Base-by-base conservation (phyloP, 177 flowering plant genomes). In the Tripterygium wilfordii region DNA sequence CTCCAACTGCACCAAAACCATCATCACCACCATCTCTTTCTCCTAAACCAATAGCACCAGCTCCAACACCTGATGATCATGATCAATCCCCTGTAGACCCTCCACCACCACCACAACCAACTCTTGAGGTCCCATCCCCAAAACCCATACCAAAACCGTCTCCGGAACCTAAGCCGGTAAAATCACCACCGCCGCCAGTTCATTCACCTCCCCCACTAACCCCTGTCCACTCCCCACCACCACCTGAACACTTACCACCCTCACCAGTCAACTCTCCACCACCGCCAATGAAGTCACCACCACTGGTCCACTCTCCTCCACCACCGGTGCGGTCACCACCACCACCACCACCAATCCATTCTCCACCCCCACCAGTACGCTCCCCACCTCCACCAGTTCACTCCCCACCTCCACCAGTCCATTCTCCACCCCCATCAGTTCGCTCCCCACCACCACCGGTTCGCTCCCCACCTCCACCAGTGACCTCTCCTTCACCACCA, bases 191-290 rank as follows among this genome's bases (percentile, higher is more conserved):
- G 6, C 60, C 64, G 27, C 64, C 49, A 5, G 61, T 56, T 3
- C 25, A 22, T n/a, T 51, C 57, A 2, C 65, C 67, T 19, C 62
- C 62, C 0, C 48, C 57, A 20, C 54, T n/a, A n/a, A n/a, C n/a
- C n/a, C n/a, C 59, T 0, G 53, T 40, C 3, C 25, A 48, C n/a
- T 53, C 68, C 13, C 65, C 59, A 12, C 62, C 62, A 39, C 44
- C 46, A 17, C 48, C 36, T 0, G 10, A 12, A 8, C 17, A 6
- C 9, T 27, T 49, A 1, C 63, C 62, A 8, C 56, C 62, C 13
- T 50, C 57, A 16, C 33, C 36, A 1, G 49, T 23, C 18, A 8
- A 12, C 18, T 25, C 61, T 3, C 58, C 67, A 14, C 63, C 53
- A 10, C 54, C 58, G 27, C 31, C 56, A 10, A 32, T 21, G 10